A percentile compares a stretch with the other conserved stretches of the same genome.
phyloP scores from a whole-genome alignment of 352 stramenopile species.

The Globisporangium parvum region DNA sequence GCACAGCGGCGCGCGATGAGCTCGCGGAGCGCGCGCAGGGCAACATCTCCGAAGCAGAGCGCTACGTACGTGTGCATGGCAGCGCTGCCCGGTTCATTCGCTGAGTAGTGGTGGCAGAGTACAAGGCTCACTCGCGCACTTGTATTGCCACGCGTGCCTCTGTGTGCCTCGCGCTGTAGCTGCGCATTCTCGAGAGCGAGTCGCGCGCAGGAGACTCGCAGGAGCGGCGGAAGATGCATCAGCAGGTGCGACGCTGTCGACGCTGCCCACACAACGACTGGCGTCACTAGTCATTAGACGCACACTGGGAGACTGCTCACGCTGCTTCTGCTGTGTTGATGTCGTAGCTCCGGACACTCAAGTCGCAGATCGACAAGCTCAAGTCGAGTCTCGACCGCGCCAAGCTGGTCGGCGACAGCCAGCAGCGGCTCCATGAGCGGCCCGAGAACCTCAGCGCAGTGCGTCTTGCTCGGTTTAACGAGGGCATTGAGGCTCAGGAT shows the following conservation, averaged over 20 bases:
- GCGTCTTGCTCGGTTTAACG: slow-evolving; percentile 1
- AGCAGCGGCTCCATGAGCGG: slow-evolving; percentile 46
- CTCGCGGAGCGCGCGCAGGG: slow-evolving; percentile 44
- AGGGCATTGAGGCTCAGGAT: neutral
- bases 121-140: too few relatives aligned
- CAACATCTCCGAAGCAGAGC: slow-evolving; percentile 73
- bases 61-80: slow-evolving; percentile 35
- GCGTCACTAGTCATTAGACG: neutral
- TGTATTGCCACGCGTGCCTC: too few relatives aligned
- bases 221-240: slow-evolving; percentile 78
- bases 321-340: neutral
- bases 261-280: neutral
- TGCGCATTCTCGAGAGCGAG: slow-evolving; percentile 82
- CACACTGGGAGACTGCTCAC: neutral
- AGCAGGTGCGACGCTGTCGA: slow-evolving; percentile 25
- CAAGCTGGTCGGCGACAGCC: slow-evolving; percentile 66
- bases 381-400: slow-evolving; percentile 75
- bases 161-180: slow-evolving; percentile 15
- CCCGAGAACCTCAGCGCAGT: slow-evolving; percentile 34
- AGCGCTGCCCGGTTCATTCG: too few relatives aligned
- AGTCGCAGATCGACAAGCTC: slow-evolving; percentile 83
- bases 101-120: too few relatives aligned
- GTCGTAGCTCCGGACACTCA: slow-evolving; percentile 67
- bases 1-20: slow-evolving; percentile 36
- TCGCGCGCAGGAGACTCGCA: slow-evolving; percentile 71